Evolutionary conservation across 73 alveolate genomes (phyloP).

Genomic region (Durusdinium trenchii): DNA sequence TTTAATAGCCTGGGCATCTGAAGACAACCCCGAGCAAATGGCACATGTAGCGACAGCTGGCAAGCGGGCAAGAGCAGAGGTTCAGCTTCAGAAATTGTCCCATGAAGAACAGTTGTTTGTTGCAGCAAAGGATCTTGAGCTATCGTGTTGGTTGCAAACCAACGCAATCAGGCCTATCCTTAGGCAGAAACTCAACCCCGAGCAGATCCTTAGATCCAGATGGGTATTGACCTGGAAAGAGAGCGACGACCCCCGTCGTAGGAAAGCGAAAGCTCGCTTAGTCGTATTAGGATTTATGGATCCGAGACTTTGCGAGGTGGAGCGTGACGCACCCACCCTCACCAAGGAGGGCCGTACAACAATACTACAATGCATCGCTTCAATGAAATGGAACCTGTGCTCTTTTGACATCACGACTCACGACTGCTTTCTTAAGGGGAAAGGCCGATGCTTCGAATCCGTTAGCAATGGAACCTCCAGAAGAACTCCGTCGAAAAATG

Average conservation of each 20-base stretch:
- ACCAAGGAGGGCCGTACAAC: too few species aligned
- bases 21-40: not conserved
- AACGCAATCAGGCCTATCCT: not conserved
- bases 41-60: not conserved
- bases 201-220: not conserved
- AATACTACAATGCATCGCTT: too few species aligned
- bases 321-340: too few species aligned
- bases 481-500: too few species aligned
- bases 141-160: not conserved
- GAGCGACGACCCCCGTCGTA: not conserved
- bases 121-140: not conserved
- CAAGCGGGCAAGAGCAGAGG: conserved; percentile 8
- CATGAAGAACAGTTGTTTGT: not conserved
- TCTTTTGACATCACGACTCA: too few species aligned
- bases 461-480: too few species aligned
- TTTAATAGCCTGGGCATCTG: not conserved
- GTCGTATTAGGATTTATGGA: not conserved
- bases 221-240: conserved; percentile 9
- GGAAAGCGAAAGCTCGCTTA: not conserved
- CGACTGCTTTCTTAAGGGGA: too few species aligned
- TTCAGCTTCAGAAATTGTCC: not conserved
- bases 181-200: not conserved
- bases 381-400: too few species aligned
- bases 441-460: too few species aligned
- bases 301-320: too few species aligned